These are phyloP conservation scores for Tolypocladium endophyticum DNA, from an alignment of 2,329 filamentous ascomycete species.

Conservation along the genomic window DNA sequence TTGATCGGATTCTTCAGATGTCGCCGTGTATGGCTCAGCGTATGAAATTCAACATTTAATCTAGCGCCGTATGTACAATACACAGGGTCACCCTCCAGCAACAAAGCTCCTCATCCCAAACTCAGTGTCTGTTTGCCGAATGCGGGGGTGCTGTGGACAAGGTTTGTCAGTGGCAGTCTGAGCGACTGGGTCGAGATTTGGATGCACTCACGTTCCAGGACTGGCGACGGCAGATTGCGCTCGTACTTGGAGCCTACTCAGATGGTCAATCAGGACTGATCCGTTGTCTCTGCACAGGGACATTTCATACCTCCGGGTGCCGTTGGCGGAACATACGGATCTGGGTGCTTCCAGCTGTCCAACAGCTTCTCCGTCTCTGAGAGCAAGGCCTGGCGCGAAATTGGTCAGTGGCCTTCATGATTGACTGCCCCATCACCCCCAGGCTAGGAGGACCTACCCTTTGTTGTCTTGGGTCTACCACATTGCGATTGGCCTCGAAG, in stretches of 20 bases:
- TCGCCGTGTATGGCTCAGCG: not conserved
- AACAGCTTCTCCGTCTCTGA: conserved; percentile 81
- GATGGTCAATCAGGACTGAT: conserved; percentile 4
- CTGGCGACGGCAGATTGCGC: conserved; percentile 74
- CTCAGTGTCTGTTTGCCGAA: conserved; percentile 2
- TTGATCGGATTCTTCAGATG: no score
- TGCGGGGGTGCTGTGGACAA: conserved; percentile 14
- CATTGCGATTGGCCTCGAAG: conserved; percentile 84
- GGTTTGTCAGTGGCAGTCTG: not conserved
- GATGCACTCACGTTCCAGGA: conserved; percentile 62
- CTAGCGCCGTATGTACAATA: not conserved
- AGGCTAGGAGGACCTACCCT: conserved; percentile 44
- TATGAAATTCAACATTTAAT: not conserved
- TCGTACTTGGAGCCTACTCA: conserved; percentile 83
- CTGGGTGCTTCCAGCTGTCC: conserved; percentile 94
- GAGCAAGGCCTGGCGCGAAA: conserved; percentile 57
- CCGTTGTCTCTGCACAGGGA: not conserved
- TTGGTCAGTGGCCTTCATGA: not conserved
- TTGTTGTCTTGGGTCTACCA: conserved; percentile 77
- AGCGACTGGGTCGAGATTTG: not conserved
- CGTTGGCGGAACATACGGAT: conserved; percentile 81
- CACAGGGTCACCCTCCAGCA: not conserved
- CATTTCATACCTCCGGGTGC: conserved; percentile 71
- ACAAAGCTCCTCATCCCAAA: not conserved
- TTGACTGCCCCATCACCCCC: not conserved